phyloP scores from a whole-genome alignment of 2,329 filamentous ascomycete genomes.

The Dendryphion nanum region DNA sequence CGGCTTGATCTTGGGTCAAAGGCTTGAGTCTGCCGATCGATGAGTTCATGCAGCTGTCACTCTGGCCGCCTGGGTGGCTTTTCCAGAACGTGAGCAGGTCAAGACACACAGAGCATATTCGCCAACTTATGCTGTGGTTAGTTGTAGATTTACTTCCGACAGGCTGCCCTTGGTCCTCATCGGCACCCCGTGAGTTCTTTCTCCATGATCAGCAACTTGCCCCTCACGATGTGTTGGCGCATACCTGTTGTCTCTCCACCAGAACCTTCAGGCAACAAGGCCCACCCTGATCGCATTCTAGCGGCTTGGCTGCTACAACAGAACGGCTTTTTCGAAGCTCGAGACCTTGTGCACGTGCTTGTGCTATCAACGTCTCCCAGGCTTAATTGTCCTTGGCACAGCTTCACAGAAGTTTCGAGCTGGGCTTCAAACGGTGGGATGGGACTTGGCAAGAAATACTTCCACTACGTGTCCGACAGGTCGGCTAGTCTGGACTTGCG shows the following conservation, averaged over 20 bases:
- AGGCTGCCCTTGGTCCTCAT: too few relatives aligned
- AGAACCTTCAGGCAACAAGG: not conserved
- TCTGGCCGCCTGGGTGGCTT: not conserved
- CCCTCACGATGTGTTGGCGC: too few relatives aligned
- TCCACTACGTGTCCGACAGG: conserved; percentile 33
- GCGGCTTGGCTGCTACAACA: conserved; percentile 9
- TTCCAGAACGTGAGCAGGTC: not conserved
- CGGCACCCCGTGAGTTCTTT: too few relatives aligned
- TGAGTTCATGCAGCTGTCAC: conserved; percentile 8
- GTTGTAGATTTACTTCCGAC: not conserved
- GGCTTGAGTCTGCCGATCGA: not conserved
- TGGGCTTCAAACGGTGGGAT: conserved; percentile 26
- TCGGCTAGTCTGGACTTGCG: conserved; percentile 25
- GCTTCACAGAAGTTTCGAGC: conserved; percentile 42
- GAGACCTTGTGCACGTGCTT: conserved; percentile 21
- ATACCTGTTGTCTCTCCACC: not conserved
- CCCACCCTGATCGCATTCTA: conserved; percentile 10
- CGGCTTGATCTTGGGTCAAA: not conserved
- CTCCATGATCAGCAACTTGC: too few relatives aligned
- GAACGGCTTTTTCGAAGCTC: conserved; percentile 9
- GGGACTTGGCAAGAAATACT: conserved; percentile 35
- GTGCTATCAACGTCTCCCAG: too few relatives aligned
- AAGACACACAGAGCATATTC: not conserved
- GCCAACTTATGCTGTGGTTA: not conserved
- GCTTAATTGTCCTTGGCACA: conserved; percentile 32